Evolutionary conservation across 257 asterid genomes (phyloP), one percentile per base, ranked within the genome.

Genomic region (Jacaranda copaia): DNA sequence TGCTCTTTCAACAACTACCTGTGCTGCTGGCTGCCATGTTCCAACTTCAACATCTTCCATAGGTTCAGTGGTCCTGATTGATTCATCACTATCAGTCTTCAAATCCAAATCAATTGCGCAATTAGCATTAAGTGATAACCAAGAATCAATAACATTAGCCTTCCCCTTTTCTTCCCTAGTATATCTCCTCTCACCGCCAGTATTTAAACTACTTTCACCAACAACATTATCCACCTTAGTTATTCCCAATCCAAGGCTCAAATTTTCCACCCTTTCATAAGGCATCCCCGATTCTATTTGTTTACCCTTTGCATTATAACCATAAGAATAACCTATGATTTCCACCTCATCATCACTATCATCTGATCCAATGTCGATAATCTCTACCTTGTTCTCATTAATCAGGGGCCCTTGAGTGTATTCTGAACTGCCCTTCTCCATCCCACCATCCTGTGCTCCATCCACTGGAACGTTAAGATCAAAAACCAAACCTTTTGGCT

Each of bases 111-210:
- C 83, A 64, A 73, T 52, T 8, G 83, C 69, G 74, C n/a, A 25
- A 60, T 43, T 20, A 64, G 68, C 42, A 78, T 56, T 46, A 18
- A 87, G 87, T 32, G 93, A 81, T 72, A 88, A 79, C 90, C 90
- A 91, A 25, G 88, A 57, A 77, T 82, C 83, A 42, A 18, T 78
- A 65, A 78, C 80, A 78, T 46, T 77, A 16, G 72, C 85, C 82
- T 88, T 85, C 56, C 89, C 95, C 75, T 81, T 86, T 81, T 86
- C 90, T 77, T 84, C 89, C 82, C 78, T 45, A 5, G 88, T 78
- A 80, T 80, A 86, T 76, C 91, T 82, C 81, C 80, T 70, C 83
- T 38, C 72, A 49, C 68, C 84, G 68, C 72, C 68, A 39, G 70
- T 45, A 52, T 35, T 55, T 39, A 19, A 14, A 77, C 80, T 67